Base-by-base conservation (phyloP, 139 green algal genomes). In the Diplosphaera chodatii region DNA sequence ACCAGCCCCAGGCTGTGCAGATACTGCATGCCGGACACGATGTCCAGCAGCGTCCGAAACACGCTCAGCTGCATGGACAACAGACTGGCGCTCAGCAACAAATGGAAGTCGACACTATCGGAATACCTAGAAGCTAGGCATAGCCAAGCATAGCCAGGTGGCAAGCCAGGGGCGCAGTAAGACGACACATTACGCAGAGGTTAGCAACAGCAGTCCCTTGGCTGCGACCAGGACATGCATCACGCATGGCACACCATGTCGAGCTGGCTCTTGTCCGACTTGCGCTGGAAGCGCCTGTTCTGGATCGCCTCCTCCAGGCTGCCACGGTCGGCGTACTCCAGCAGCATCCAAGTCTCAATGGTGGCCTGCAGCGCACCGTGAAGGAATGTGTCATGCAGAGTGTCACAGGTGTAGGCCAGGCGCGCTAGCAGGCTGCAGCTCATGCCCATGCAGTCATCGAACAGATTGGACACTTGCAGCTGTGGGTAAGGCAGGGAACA, bases 1-100 rank as follows among this genome's bases (percentile, higher is more conserved):
- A 87, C 79, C 64, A 89, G 77, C 13, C 82, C 71, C 41, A 76
- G 67, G 30, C 33, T 40, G 67, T 88, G 82, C 64, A 89, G 66
- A 28, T 78, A 67, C 20, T 66, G 65, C 21, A 89, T 34, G 32
- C 83, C 83, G 28, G 23, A 30, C 21, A 72, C 67, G 1, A 83
- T 75, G 64, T 84, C 82, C 1, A 31, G 64, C 48, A 78, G 29
- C 48, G 48, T 59, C 16, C 48, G 48, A 18, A n/a, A 59, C 16
- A 59, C 48, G 48, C 48, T 59, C 48, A 59, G 16, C 48, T 59
- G 48, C 48, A 59, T 3, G 22, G 1, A 22, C 18, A 16, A 4
- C 27, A 25, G 4, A 69, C 22, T n/a, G 0, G 5, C 32, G 22
- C 25, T 73, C 48, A 56, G 28, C 21, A 10, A 6, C 37, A 48